Percentiles rank a stretch among this genome's conserved stretches.
These are phyloP conservation scores for Lepiota brunneoincarnata DNA, from an alignment of 768 basidiomycete species.

Conservation along the genomic window DNA sequence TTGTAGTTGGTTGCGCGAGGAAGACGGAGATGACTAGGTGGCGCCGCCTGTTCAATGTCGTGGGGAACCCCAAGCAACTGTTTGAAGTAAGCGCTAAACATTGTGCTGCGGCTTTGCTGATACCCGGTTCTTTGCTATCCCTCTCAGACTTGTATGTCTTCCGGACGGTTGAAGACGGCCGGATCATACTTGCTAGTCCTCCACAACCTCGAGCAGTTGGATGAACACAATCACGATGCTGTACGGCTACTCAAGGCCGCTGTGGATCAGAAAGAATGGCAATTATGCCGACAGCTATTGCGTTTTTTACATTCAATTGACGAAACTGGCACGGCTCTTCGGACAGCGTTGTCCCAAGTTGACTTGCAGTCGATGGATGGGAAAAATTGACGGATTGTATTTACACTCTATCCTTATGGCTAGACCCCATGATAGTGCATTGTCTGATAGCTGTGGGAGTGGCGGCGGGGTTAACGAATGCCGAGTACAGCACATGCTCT, in stretches of 20 bases:
- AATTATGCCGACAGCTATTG: constrained; percentile 86
- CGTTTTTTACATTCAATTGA: constrained; percentile 93
- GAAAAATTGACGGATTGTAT: background rate
- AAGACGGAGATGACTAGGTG: constrained; percentile 95
- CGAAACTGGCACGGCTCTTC: constrained; percentile 72
- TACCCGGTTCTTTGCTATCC: background rate
- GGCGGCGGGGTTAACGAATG: background rate
- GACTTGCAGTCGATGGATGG: constrained; percentile 17
- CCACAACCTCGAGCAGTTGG: constrained; percentile 89
- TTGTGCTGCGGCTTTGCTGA: background rate
- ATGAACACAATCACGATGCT: constrained; percentile 76
- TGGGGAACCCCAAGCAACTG: constrained; percentile 85
- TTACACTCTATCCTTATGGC: background rate
- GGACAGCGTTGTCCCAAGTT: constrained; percentile 51
- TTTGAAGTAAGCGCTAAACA: constrained; percentile 66
- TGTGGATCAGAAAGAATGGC: constrained; percentile 78
- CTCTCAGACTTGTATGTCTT: constrained; percentile 66
- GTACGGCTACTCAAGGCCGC: constrained; percentile 78
- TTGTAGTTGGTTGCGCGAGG: constrained; percentile 92
- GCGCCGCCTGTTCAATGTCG: constrained; percentile 83
- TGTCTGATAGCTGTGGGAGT: no score
- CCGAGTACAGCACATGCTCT: no score
- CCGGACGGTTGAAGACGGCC: constrained; percentile 80
- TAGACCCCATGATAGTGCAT: no score
- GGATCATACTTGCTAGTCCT: constrained; percentile 91